A percentile compares a stretch with the other conserved stretches of the same genome.
These are phyloP conservation scores for Borealophlyctis nickersoniae DNA, from an alignment of 192 early-diverging fungal genomes.

Conservation along the genomic window DNA sequence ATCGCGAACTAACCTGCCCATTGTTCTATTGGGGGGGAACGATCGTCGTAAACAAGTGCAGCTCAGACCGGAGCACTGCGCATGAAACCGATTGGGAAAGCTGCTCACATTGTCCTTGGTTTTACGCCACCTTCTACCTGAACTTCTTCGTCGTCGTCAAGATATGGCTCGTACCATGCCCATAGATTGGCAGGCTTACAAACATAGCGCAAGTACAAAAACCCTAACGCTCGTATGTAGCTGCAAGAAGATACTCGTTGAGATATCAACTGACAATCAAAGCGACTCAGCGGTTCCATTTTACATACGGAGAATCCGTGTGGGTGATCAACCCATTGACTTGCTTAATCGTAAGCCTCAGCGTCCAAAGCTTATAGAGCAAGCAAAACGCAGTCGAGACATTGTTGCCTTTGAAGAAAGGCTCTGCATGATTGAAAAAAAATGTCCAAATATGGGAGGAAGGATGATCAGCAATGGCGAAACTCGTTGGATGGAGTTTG, in stretches of 20 bases:
- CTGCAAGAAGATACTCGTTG: constrained; percentile 34
- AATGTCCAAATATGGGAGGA: too few relatives aligned
- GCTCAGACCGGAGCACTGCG: neutral
- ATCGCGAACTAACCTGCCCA: constrained; percentile 64
- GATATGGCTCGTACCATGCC: constrained; percentile 74
- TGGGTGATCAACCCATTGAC: constrained; percentile 73
- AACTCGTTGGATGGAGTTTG: too few relatives aligned
- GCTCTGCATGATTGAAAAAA: constrained; percentile 49
- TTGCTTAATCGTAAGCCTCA: constrained; percentile 72
- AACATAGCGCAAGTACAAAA: constrained; percentile 79
- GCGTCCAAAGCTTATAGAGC: constrained; percentile 81
- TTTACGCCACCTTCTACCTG: constrained; percentile 53
- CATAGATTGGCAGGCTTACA: constrained; percentile 72
- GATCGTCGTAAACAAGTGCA: too few relatives aligned
- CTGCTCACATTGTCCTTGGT: constrained; percentile 54
- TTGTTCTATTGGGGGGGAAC: constrained; percentile 66
- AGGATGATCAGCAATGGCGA: too few relatives aligned
- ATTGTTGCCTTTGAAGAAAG: constrained; percentile 74
- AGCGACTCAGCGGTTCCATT: neutral
- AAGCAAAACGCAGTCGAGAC: constrained; percentile 80
- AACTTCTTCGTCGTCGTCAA: constrained; percentile 78
- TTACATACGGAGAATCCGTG: constrained; percentile 69
- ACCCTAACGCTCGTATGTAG: constrained; percentile 72
- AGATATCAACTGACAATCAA: neutral
- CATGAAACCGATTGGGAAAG: neutral